Conservation (phyloP, 2,329 filamentous ascomycete species). For the Verticillium nonalfalfae region DNA sequence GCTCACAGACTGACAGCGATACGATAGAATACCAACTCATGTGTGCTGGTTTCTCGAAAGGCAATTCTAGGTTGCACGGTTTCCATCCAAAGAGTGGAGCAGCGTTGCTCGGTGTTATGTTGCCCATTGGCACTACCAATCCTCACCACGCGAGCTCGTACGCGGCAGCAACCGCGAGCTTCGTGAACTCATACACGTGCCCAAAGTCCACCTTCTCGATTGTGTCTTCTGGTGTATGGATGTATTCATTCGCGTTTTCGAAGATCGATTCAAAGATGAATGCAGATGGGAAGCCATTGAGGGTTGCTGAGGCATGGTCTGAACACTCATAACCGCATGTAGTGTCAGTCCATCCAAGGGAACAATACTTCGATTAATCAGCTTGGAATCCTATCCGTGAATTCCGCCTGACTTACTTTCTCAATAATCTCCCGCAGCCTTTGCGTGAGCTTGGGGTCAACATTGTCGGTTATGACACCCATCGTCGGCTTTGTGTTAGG, state of each 20-base stretch:
- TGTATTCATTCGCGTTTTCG: background rate
- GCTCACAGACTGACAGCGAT: too few relatives aligned
- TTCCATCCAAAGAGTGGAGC: too few relatives aligned
- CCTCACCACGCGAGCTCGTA: background rate
- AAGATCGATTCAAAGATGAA: background rate
- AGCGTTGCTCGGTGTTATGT: too few relatives aligned
- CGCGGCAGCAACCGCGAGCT: background rate
- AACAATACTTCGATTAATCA: background rate
- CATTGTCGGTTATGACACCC: slow-evolving; percentile 88
- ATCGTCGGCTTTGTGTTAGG: slow-evolving; percentile 79
- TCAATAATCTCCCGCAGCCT: slow-evolving; percentile 89
- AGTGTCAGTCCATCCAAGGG: background rate
- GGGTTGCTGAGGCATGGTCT: slow-evolving; percentile 24
- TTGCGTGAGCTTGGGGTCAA: slow-evolving; percentile 72
- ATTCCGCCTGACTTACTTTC: slow-evolving; percentile 29
- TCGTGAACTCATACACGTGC: background rate
- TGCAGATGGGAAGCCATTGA: slow-evolving; percentile 18
- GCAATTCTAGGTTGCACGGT: too few relatives aligned
- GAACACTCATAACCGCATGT: slow-evolving; percentile 36
- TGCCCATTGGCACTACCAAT: too few relatives aligned
- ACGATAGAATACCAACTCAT: too few relatives aligned
- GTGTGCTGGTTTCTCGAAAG: too few relatives aligned
- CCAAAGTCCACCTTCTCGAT: background rate
- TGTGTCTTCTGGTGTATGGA: background rate
- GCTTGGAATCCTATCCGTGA: background rate